These are phyloP conservation scores for Fusarium staphyleae DNA, from an alignment of 2,329 filamentous ascomycete genomes.

Conservation along the genomic window DNA sequence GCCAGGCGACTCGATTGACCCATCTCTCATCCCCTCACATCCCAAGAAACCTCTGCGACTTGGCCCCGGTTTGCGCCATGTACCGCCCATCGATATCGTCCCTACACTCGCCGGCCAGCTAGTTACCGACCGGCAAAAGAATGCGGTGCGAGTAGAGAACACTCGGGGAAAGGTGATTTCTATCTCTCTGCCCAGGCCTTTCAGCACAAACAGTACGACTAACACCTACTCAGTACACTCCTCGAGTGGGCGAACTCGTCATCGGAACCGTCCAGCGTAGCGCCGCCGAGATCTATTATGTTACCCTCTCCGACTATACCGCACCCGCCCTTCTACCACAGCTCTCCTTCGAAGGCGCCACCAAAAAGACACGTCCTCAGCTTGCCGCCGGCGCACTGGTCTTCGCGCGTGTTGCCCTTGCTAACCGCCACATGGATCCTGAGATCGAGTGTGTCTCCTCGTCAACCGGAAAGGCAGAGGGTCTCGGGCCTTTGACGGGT, in stretches of 20 bases:
- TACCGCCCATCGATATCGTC: conserved; percentile 76
- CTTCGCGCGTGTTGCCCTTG: conserved; percentile 83
- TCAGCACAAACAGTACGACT: background rate
- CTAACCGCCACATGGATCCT: conserved; percentile 83
- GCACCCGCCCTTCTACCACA: conserved; percentile 77
- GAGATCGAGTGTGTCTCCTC: conserved; percentile 91
- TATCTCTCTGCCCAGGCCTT: background rate
- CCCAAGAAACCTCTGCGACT: conserved; percentile 77
- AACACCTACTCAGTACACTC: conserved; percentile 69
- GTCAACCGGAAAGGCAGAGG: conserved; percentile 86
- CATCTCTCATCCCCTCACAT: conserved; percentile 70
- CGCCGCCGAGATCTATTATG: conserved; percentile 79
- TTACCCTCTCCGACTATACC: conserved; percentile 73
- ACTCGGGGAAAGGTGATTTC: conserved; percentile 68
- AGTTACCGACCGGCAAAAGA: conserved; percentile 73
- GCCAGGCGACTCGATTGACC: conserved; percentile 79
- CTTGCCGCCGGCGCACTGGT: conserved; percentile 79
- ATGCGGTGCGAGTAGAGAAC: conserved; percentile 78
- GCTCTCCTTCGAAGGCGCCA: conserved; percentile 90
- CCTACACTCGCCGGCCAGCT: conserved; percentile 73
- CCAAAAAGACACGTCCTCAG: conserved; percentile 87
- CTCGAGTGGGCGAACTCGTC: conserved; percentile 82
- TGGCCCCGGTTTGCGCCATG: conserved; percentile 83
- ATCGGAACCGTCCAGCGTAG: conserved; percentile 85
- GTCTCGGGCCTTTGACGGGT: conserved; percentile 80